Conservation (phyloP, 352 stramenopile species). For the Globisporangium lucens region DNA sequence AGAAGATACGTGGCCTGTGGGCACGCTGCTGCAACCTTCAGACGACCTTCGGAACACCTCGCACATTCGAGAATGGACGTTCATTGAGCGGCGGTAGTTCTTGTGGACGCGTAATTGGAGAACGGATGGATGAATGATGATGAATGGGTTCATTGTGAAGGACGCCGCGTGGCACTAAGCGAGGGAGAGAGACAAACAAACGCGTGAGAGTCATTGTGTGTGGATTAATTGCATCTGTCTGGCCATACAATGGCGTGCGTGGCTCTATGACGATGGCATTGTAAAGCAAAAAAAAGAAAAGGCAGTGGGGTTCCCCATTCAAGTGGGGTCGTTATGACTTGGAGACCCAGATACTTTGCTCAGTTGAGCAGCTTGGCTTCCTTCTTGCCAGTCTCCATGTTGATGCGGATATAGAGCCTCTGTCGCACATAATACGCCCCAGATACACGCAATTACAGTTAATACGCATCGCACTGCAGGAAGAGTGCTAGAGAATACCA, state of each 20-base stretch:
- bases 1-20: constrained; percentile 12
- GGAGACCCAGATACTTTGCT: neutral
- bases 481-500: neutral
- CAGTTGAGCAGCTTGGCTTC: constrained; percentile 54
- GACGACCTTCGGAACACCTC: constrained; percentile 5
- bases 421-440: constrained; percentile 6
- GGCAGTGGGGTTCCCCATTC: no score
- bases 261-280: neutral
- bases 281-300: neutral
- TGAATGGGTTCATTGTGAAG: neutral
- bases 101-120: neutral
- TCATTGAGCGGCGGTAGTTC: neutral
- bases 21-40: constrained; percentile 1
- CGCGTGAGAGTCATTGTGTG: neutral
- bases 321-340: neutral
- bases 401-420: constrained; percentile 59
- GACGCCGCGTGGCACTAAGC: neutral
- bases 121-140: neutral
- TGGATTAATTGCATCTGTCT: neutral
- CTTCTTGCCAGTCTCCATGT: constrained; percentile 55
- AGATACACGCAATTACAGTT: neutral
- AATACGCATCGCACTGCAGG: neutral
- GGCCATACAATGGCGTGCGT: neutral
- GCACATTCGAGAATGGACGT: constrained; percentile 4
- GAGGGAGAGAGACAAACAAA: neutral